Percentiles rank a stretch among this genome's conserved stretches.
Conservation (phyloP, 352 stramenopile species). For the Globisporangium irregulare region DNA sequence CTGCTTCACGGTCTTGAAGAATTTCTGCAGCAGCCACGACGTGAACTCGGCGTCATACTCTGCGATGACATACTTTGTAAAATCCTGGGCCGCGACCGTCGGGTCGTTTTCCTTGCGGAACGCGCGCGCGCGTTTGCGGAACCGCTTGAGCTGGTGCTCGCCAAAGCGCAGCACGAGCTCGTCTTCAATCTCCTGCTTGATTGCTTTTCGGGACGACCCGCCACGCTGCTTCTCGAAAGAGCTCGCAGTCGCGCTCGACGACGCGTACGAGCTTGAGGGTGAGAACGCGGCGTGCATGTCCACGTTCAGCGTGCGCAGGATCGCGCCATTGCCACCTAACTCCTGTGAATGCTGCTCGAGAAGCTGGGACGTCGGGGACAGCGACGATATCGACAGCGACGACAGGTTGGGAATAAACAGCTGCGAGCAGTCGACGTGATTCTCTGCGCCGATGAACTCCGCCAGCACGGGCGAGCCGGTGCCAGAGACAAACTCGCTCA, state of each 20-base stretch:
- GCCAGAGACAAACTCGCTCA: slow-evolving; percentile 51
- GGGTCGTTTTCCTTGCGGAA: slow-evolving; percentile 76
- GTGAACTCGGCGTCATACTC: slow-evolving; percentile 57
- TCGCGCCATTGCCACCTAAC: neutral
- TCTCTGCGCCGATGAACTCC: slow-evolving; percentile 53
- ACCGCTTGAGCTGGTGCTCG: slow-evolving; percentile 54
- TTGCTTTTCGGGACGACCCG: slow-evolving; percentile 32
- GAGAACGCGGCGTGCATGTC: slow-evolving; percentile 35
- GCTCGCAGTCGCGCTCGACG: slow-evolving; percentile 15
- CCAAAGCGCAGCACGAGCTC: slow-evolving; percentile 45
- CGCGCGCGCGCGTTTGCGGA: slow-evolving; percentile 61
- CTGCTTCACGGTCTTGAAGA: slow-evolving; percentile 50
- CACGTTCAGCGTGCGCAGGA: slow-evolving; percentile 36
- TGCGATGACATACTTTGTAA: slow-evolving; percentile 50
- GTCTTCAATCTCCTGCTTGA: slow-evolving; percentile 70
- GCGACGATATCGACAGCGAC: slow-evolving; percentile 18
- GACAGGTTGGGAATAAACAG: slow-evolving; percentile 16
- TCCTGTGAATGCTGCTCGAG: slow-evolving; percentile 15
- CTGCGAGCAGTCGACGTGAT: slow-evolving; percentile 44
- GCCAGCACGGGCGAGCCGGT: slow-evolving; percentile 56
- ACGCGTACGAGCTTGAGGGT: slow-evolving; percentile 20
- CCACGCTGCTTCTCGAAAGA: slow-evolving; percentile 17
- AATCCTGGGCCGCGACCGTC: slow-evolving; percentile 34
- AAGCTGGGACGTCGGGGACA: slow-evolving; percentile 17
- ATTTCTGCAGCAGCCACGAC: slow-evolving; percentile 51